Base-by-base conservation (phyloP, 1,284 basidiomycete genomes). In the Megacollybia platyphylla region DNA sequence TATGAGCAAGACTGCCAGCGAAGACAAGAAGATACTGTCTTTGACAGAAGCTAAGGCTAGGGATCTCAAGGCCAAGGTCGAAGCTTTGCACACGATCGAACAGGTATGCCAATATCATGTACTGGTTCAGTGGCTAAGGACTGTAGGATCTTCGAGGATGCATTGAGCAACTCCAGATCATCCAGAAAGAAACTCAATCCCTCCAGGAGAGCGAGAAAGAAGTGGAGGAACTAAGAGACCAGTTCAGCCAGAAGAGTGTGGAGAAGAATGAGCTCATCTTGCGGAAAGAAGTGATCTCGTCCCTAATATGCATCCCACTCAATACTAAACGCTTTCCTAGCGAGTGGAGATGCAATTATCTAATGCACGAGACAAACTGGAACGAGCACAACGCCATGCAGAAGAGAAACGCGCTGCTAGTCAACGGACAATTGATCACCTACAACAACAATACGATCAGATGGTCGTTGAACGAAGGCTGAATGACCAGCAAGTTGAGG, bases 281-380 rank as follows among this genome's bases (percentile, higher is more conserved):
- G 41, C 73, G 73, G 51, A 71, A 72, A 48, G 80, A 87, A 67
- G 87, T 80, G 46, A 41, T 63, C 51, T 24, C 11, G 24, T 13
- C 11, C 20, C 5, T 32, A 43, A 18, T 32, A 42, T 13, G 40
- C 29, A 5, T n/a, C 29, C 17, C 15, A 32, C 39, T 24, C 18
- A 29, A 46, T 46, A 27, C 46, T 42, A 37, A 28, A 36, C 18
- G 31, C 7, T 13, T 31, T 49, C 37, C 10, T 49, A 91, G 83
- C 82, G 87, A 42, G 72, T 86, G 13, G 67, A 75, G 48, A 78
- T 79, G 47, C 87, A 89, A 55, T 63, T 86, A 7, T 60, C 67
- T 6, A 87, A 89, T 53, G 87, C 87, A 3, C 69, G 75, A 36
- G 80, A 87, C 49, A 88, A 86, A 55, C 67, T 87, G 7, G 75